Evolutionary conservation across 257 asterid genomes (phyloP), one percentile per base, ranked within the genome.

Genomic region (Knoxia roxburghii): DNA sequence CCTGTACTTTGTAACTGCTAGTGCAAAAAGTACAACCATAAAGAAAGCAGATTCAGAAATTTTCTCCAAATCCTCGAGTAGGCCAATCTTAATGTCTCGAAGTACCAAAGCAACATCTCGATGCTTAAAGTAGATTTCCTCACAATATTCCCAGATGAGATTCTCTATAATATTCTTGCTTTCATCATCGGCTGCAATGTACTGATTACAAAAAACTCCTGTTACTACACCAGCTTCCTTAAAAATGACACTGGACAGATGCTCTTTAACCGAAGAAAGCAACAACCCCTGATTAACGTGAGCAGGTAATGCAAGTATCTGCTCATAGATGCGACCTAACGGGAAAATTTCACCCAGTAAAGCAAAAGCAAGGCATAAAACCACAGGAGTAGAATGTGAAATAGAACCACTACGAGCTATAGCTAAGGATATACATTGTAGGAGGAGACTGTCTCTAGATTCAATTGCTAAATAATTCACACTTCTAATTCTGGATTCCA

Each of bases 201-300:
- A 93, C 37, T 81, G 88, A 75, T 83, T 85, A 84, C 97, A 90
- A 77, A 90, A 81, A 14, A 79, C 85, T 74, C 95, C 90, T 43
- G 95, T 86, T 74, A 86, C 75, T 14, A 89, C 82, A 58, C 99
- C 99, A 10, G 97, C 96, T 71, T 93, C 99, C 84, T 85, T 90
- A 75, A 86, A 93, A 73, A 77, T 73, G 64, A 69, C 64, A 76
- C 85, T 81, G 68, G 62, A 72, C 40, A 80, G 76, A 82, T 85
- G 95, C 59, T 77, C 76, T 72, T 83, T 80, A 68, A 84, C 78
- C 75, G 83, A 90, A 49, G 69, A 76, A 70, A 79, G 76, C 54
- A 72, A 76, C 15, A 21, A 54, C 21, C 67, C 73, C 33, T 37
- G 66, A 75, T 72, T 60, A 74, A 72, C 73, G 43, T 74, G 82